Percentiles rank a stretch among this genome's conserved stretches.
These are phyloP conservation scores for Eucalyptus polybractea DNA, from an alignment of 345 rosid species.

Conservation along the genomic window DNA sequence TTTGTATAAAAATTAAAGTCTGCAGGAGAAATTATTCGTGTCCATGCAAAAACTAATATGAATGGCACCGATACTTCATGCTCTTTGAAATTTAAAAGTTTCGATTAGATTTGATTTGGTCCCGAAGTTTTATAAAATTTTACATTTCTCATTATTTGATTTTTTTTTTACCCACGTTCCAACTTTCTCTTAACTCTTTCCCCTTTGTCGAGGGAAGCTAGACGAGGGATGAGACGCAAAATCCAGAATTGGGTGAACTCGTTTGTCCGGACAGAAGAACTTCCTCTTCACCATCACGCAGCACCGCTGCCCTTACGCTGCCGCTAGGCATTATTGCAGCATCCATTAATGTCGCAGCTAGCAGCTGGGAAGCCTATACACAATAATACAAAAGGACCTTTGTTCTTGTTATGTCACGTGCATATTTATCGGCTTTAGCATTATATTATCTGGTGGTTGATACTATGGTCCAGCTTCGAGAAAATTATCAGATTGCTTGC, in stretches of 20 bases:
- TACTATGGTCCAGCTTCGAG: neutral
- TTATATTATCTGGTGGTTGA: neutral
- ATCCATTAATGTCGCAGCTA: neutral
- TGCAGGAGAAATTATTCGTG: neutral
- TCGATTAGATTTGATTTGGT: neutral
- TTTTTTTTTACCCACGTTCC: neutral
- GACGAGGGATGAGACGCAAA: neutral
- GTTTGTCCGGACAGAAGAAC: neutral
- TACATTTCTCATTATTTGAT: neutral
- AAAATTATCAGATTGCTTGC: neutral
- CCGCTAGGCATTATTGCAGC: neutral
- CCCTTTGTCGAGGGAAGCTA: neutral
- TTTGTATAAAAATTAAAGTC: accelerated
- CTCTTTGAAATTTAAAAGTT: neutral
- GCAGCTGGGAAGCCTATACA: neutral
- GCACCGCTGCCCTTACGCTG: neutral
- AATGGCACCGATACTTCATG: neutral
- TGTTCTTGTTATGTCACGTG: neutral
- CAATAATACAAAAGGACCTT: neutral
- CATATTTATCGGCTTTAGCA: neutral
- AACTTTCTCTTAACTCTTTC: neutral
- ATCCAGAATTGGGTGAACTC: neutral
- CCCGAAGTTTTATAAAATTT: accelerated
- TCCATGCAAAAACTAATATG: neutral
- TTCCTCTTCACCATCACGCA: neutral